phyloP scores from a whole-genome alignment of 352 stramenopile genomes.

The Phytophthora sp. region DNA sequence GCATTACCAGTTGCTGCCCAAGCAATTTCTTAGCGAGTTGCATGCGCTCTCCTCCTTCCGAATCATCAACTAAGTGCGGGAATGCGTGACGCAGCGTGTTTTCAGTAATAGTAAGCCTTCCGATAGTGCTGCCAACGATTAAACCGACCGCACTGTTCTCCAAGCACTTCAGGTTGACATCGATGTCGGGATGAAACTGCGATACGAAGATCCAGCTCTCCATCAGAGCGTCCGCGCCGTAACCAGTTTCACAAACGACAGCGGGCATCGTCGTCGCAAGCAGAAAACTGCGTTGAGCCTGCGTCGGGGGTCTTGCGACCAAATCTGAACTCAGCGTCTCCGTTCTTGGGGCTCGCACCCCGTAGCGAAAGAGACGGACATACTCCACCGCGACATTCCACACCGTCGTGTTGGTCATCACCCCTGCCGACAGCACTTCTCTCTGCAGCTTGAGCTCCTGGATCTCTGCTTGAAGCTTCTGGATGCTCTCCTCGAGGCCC shows the following conservation, averaged over 20 bases:
- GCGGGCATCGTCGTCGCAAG: slow-evolving; percentile 3
- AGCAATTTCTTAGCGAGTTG: slow-evolving; percentile 5
- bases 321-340: background rate
- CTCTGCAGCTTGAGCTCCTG: slow-evolving; percentile 10
- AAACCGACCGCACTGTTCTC: slow-evolving; percentile 4
- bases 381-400: slow-evolving; percentile 20
- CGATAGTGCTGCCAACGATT: slow-evolving; percentile 1
- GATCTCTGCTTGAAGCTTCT: slow-evolving; percentile 2
- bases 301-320: background rate
- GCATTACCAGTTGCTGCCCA: slow-evolving; percentile 7
- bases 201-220: slow-evolving; percentile 14
- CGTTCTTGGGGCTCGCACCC: background rate
- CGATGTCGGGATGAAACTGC: slow-evolving; percentile 11
- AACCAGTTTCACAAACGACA: slow-evolving; percentile 2
- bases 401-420: slow-evolving; percentile 11
- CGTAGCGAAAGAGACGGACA: slow-evolving; percentile 19
- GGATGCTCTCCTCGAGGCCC: slow-evolving; percentile 8
- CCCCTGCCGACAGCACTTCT: background rate
- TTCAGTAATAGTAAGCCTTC: slow-evolving; percentile 17
- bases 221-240: slow-evolving; percentile 11
- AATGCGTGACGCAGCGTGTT: slow-evolving; percentile 10
- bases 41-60: background rate
- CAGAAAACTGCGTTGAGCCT: slow-evolving; percentile 13
- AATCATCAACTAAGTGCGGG: slow-evolving; percentile 3
- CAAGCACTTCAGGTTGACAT: slow-evolving; percentile 4